A percentile compares a stretch with the other conserved stretches of the same genome.
Conservation (phyloP, 495 filamentous ascomycete genomes). For the Neurospora sp. region DNA sequence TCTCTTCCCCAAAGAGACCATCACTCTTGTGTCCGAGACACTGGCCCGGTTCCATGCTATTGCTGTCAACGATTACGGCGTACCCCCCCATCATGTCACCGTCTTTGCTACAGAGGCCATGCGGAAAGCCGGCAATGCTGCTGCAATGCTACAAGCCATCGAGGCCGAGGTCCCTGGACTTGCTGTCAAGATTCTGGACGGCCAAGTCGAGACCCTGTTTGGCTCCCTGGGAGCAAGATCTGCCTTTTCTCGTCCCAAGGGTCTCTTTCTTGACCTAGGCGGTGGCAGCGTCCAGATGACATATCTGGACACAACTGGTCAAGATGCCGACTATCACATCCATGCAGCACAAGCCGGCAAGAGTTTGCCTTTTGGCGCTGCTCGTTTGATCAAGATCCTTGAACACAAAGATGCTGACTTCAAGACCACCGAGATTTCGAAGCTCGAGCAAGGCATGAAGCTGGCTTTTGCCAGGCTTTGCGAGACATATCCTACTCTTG, state of each 20-base stretch:
- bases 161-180: constrained; percentile 45
- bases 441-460: constrained; percentile 50
- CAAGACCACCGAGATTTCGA: constrained; percentile 37
- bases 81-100: constrained; percentile 51
- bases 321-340: constrained; percentile 34
- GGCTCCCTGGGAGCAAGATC: constrained; percentile 78
- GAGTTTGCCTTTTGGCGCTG: constrained; percentile 77
- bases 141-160: constrained; percentile 56
- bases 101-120: constrained; percentile 88
- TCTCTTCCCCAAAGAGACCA: constrained; percentile 54
- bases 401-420: constrained; percentile 33
- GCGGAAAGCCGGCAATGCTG: constrained; percentile 65
- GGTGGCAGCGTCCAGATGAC: constrained; percentile 88
- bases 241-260: constrained; percentile 48
- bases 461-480: constrained; percentile 57
- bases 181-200: constrained; percentile 59
- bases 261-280: constrained; percentile 80
- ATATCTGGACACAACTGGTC: constrained; percentile 58
- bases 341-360: constrained; percentile 37
- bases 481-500: constrained; percentile 35
- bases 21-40: constrained; percentile 50
- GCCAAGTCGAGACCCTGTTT: constrained; percentile 71
- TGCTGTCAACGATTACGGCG: constrained; percentile 54
- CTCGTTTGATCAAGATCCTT: constrained; percentile 59
- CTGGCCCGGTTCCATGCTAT: constrained; percentile 63